Evolutionary conservation across 2,329 filamentous ascomycete species (phyloP), one percentile per base, ranked within the genome.

Genomic region (Samsoniella hepiali): DNA sequence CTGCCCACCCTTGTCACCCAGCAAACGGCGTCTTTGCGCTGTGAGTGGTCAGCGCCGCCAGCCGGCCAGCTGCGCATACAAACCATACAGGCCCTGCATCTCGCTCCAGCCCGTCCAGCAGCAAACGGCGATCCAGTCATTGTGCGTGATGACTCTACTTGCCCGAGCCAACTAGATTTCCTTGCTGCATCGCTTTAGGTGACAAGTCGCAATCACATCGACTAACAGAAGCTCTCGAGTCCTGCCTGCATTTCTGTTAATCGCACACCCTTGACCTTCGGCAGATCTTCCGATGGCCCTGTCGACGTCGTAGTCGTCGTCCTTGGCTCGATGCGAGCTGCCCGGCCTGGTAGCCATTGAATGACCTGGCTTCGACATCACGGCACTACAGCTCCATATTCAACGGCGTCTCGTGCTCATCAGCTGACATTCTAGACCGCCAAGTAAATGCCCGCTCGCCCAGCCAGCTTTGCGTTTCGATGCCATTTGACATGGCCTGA

Each of bases 41-140:
- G 50, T 62, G 58, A 62, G 50, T 62, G 58, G 58, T 31, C 50
- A 11, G 11, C 9, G 27, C 17, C 32, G 4, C 29, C 38, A 45
- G 55, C 44, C 45, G 27, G 57, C n/a, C 36, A 7, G 45, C 45
- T 60, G 58, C 45, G n/a, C 32, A 31, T 32, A 7, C 56, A 50
- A 50, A 38, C 58, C 58, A 60, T 47, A 53, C 47, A 60, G 29
- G 27, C 58, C 58, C 58, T 58, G 55, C 55, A 58, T 34, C 31
- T 49, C n/a, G 47, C 47, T 27, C 22, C 44, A 10, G 54, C 22
- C 34, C 5, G 54, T 11, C 15, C 36, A 7, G 13, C 38, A 54
- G 29, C 38, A 31, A 45, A 45, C 38, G 40, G 55, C 55, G 29
- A 45, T 57, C 47, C 51, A 38, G 34, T 40, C 32, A 55, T 29